Evolutionary conservation across 2,329 filamentous ascomycete genomes (phyloP).

Genomic region (Colletotrichum lindemuthianum): DNA sequence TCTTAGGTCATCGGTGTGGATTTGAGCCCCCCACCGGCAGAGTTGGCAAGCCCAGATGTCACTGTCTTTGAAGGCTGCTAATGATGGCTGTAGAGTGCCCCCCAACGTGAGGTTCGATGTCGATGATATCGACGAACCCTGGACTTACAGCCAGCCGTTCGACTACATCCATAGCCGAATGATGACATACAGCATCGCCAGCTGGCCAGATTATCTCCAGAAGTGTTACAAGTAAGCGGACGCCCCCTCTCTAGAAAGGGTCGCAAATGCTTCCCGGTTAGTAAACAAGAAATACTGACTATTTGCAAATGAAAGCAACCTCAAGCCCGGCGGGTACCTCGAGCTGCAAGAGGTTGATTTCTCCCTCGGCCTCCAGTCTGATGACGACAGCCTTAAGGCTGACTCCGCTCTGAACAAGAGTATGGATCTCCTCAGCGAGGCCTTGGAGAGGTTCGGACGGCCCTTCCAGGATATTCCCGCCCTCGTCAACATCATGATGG

Average conservation of each 20-base stretch:
- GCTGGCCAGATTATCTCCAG: constrained; percentile 47
- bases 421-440: constrained; percentile 43
- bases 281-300: neutral
- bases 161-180: constrained; percentile 53
- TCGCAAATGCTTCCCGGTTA: neutral
- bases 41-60: constrained; percentile 39
- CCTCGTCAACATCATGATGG: constrained; percentile 53
- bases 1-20: constrained; percentile 50
- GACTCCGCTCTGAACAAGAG: constrained; percentile 44
- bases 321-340: constrained; percentile 55
- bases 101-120: constrained; percentile 60
- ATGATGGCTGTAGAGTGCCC: constrained; percentile 48
- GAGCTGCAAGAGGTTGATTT: constrained; percentile 55
- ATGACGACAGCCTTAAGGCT: constrained; percentile 50
- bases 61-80: neutral
- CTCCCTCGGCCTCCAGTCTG: constrained; percentile 43
- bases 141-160: constrained; percentile 50
- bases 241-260: neutral
- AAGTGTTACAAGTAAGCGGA: constrained; percentile 45
- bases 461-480: constrained; percentile 41
- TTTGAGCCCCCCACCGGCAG: constrained; percentile 52
- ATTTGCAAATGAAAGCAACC: constrained; percentile 36
- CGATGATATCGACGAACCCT: constrained; percentile 53
- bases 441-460: constrained; percentile 43
- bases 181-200: constrained; percentile 47